Conservation (phyloP, 179 eudicot genomes). For the Silene coronaria region DNA sequence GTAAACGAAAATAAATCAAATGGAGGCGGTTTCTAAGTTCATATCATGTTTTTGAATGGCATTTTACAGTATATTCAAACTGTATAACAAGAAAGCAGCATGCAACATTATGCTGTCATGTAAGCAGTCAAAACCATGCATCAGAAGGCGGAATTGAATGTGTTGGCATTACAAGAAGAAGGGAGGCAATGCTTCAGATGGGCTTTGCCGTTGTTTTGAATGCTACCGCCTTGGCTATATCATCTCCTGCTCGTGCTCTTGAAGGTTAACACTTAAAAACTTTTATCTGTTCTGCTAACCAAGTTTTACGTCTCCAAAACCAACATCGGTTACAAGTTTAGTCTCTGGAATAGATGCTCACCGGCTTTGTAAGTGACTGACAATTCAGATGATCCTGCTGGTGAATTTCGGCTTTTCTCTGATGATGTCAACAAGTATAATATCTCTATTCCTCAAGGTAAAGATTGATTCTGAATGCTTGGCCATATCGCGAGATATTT, state of each 20-base stretch:
- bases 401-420: slow-evolving; percentile 56
- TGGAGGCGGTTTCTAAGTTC: no score
- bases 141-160: not conserved
- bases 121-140: slow-evolving; percentile 7
- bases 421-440: slow-evolving; percentile 74
- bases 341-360: no score
- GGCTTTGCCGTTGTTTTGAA: slow-evolving; percentile 24
- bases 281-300: not conserved
- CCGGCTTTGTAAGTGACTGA: not conserved
- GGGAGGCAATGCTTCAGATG: slow-evolving; percentile 35
- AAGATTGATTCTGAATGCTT: not conserved
- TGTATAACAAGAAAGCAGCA: slow-evolving; percentile 17
- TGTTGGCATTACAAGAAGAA: slow-evolving; percentile 17
- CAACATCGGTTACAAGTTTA: no score
- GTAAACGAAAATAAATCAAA: no score
- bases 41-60: not conserved
- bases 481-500: not conserved
- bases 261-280: slow-evolving; percentile 9
- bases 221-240: slow-evolving; percentile 5
- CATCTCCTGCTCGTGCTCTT: slow-evolving; percentile 20
- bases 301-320: not conserved
- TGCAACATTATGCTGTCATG: slow-evolving; percentile 14
- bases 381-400: slow-evolving; percentile 35
- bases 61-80: slow-evolving; percentile 15
- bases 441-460: slow-evolving; percentile 74